Conservation (phyloP, 371 early-diverging fungal genomes). For the Mortierella sp. region DNA sequence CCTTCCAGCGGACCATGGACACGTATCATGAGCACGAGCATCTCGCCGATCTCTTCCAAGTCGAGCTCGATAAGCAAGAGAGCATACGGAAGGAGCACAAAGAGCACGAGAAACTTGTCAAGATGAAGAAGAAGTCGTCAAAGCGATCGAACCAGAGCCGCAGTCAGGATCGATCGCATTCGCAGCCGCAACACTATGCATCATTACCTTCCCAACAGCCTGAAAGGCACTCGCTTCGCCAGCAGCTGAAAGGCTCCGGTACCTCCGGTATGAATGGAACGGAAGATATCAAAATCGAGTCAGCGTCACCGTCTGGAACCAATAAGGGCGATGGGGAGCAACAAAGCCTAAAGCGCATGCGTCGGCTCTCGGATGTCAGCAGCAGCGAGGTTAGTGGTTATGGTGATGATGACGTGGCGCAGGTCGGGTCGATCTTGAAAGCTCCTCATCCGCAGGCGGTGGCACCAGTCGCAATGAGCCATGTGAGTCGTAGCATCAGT, state of each 20-base stretch:
- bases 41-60: conserved; percentile 42
- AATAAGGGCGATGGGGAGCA: conserved; percentile 2
- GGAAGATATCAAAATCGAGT: not conserved
- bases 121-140: conserved; percentile 22
- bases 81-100: conserved; percentile 25
- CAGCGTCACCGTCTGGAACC: not conserved
- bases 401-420: conserved; percentile 30
- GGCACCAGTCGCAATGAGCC: conserved; percentile 9
- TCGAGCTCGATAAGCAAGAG: conserved; percentile 41
- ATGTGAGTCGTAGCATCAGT: conserved; percentile 4
- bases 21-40: conserved; percentile 38
- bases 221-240: conserved; percentile 18
- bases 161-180: conserved; percentile 23
- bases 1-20: conserved; percentile 47
- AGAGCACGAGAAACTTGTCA: conserved; percentile 34
- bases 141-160: conserved; percentile 23
- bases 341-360: conserved; percentile 22
- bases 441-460: conserved; percentile 6
- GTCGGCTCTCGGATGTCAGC: conserved; percentile 41
- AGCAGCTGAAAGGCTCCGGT: conserved; percentile 5
- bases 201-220: not conserved
- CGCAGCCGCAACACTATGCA: not conserved
- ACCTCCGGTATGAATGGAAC: not conserved
- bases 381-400: conserved; percentile 35
- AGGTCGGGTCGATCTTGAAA: conserved; percentile 4